Evolutionary conservation across 2,329 filamentous ascomycete species (phyloP).

Genomic region (Clonostachys chloroleuca): DNA sequence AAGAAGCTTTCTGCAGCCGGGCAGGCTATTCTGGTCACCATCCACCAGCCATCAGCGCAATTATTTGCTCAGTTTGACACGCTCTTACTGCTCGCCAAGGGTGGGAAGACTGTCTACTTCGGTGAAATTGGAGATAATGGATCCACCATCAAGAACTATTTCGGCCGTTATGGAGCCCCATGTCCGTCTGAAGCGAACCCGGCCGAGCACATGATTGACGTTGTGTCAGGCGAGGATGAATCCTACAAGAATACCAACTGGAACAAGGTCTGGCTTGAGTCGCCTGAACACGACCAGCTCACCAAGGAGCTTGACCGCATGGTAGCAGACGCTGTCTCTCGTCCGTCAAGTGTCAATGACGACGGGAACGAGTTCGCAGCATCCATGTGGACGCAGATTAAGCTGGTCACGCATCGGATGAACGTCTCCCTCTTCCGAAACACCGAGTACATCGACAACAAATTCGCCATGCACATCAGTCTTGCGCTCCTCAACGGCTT

Average conservation of each 20-base stretch:
- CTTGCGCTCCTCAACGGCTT: constrained; percentile 57
- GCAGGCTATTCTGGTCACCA: constrained; percentile 65
- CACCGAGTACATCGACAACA: constrained; percentile 62
- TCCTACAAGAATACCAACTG: constrained; percentile 43
- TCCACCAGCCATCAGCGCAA: constrained; percentile 65
- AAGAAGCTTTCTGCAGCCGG: constrained; percentile 62
- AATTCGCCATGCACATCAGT: constrained; percentile 50
- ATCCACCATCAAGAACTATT: constrained; percentile 54
- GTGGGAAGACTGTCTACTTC: constrained; percentile 63
- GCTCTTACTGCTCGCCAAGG: constrained; percentile 58
- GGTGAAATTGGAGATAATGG: constrained; percentile 58
- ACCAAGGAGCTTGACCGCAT: constrained; percentile 60
- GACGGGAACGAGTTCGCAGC: constrained; percentile 69
- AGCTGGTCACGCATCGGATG: constrained; percentile 59
- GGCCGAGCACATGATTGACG: constrained; percentile 71
- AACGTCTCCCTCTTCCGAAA: constrained; percentile 62
- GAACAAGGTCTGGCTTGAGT: constrained; percentile 66
- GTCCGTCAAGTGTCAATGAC: constrained; percentile 30
- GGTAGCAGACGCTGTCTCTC: constrained; percentile 47
- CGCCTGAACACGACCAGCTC: constrained; percentile 50
- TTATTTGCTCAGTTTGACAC: constrained; percentile 65
- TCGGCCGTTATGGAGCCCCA: constrained; percentile 59
- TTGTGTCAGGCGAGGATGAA: constrained; percentile 43
- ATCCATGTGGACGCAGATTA: constrained; percentile 58
- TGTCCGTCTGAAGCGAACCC: constrained; percentile 62